Conservation (phyloP, 768 basidiomycete genomes). For the Agrocybe chaxingu region DNA sequence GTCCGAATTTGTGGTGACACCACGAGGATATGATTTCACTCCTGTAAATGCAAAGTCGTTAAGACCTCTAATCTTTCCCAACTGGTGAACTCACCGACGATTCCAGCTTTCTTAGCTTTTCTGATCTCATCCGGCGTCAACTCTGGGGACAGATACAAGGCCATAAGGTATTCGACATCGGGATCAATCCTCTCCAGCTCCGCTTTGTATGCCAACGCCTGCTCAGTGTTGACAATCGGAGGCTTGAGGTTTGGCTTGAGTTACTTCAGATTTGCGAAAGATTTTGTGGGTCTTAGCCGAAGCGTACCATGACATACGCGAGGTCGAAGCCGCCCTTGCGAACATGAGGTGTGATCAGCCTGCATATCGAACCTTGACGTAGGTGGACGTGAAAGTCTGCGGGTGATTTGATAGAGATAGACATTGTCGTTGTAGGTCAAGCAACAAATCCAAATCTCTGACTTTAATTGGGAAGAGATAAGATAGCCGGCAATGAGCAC, state of each 20-base stretch:
- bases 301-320: conserved; percentile 92
- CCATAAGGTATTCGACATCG: conserved; percentile 87
- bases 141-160: conserved; percentile 89
- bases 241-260: conserved; percentile 87
- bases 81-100: conserved; percentile 46
- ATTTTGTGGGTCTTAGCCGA: conserved; percentile 1
- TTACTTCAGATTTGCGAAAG: conserved; percentile 6
- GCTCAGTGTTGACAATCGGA: conserved; percentile 78
- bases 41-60: conserved; percentile 36
- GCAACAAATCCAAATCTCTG: not conserved
- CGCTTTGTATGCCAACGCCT: conserved; percentile 78
- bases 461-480: conserved; percentile 21
- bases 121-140: conserved; percentile 88
- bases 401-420: conserved; percentile 55
- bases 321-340: conserved; percentile 83
- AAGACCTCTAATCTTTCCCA: not conserved
- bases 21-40: conserved; percentile 95
- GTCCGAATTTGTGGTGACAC: conserved; percentile 96
- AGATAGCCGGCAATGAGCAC: conserved; percentile 15
- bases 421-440: conserved; percentile 20
- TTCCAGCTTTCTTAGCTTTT: conserved; percentile 82
- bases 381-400: conserved; percentile 98
- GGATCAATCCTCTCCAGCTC: conserved; percentile 74
- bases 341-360: conserved; percentile 88
- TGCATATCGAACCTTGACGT: conserved; percentile 78